phyloP scores from a whole-genome alignment of 2,329 filamentous ascomycete genomes.

The Coniella lustricola region DNA sequence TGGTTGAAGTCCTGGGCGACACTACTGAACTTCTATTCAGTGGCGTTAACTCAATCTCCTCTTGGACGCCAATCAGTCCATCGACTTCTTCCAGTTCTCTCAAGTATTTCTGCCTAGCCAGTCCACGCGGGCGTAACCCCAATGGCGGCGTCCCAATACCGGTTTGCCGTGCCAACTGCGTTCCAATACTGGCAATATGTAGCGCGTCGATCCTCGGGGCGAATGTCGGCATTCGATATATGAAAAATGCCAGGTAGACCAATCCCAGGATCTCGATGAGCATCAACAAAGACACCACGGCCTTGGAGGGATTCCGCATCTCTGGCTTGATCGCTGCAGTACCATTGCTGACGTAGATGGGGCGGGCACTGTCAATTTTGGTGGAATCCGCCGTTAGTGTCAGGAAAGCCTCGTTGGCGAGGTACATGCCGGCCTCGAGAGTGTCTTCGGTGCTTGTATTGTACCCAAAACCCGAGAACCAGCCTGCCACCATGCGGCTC shows the following conservation, averaged over 20 bases:
- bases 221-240: slow-evolving; percentile 6
- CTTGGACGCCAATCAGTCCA: slow-evolving; percentile 3
- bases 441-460: slow-evolving; percentile 3
- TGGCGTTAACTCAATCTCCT: slow-evolving; percentile 2
- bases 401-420: slow-evolving; percentile 3
- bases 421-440: slow-evolving; percentile 6
- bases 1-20: slow-evolving; percentile 1
- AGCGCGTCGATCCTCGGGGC: slow-evolving; percentile 2
- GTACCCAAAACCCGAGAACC: slow-evolving; percentile 5
- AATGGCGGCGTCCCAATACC: background rate
- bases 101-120: slow-evolving; percentile 4
- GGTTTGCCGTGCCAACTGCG: background rate
- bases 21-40: background rate
- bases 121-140: background rate
- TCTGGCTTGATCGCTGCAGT: background rate
- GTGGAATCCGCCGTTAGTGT: background rate
- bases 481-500: slow-evolving; percentile 1
- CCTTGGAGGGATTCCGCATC: background rate
- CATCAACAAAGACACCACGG: slow-evolving; percentile 1
- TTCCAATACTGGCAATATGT: slow-evolving; percentile 1
- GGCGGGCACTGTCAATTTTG: slow-evolving; percentile 1
- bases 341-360: slow-evolving; percentile 3
- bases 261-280: background rate
- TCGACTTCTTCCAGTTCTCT: background rate
- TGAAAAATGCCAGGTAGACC: background rate